Evolutionary conservation across 345 rosid genomes (phyloP).

Genomic region (Tarenaya hassleriana): DNA sequence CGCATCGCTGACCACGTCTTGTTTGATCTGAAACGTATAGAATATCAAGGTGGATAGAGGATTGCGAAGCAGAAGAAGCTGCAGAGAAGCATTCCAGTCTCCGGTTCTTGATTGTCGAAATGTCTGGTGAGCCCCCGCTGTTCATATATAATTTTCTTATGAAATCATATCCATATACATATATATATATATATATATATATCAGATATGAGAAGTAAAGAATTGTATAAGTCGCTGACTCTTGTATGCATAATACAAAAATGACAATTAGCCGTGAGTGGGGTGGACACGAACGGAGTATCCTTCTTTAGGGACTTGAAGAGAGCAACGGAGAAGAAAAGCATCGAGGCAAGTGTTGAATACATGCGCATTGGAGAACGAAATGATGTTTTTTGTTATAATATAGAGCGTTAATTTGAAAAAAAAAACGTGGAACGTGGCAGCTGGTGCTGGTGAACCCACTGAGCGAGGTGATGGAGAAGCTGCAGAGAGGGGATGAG

Average conservation of each 20-base stretch:
- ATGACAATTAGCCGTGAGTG: conserved; percentile 67
- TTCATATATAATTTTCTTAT: background rate
- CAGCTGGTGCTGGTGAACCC: conserved; percentile 97
- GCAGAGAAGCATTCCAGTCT: conserved; percentile 45
- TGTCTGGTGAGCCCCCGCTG: conserved; percentile 47
- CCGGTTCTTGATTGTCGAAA: conserved; percentile 53
- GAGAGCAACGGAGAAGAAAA: conserved; percentile 51
- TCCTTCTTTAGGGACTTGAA: conserved; percentile 55
- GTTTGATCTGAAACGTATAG: conserved; percentile 25
- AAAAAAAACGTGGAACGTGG: background rate
- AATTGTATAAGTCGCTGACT: too few relatives aligned
- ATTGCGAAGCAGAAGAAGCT: conserved; percentile 54
- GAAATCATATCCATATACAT: background rate
- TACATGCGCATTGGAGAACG: too few relatives aligned
- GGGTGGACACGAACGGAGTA: conserved; percentile 83
- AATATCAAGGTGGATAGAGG: conserved; percentile 78
- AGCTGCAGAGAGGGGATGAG: conserved; percentile 61
- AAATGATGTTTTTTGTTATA: too few relatives aligned
- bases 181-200: background rate
- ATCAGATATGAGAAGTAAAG: too few relatives aligned
- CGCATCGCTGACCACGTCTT: background rate
- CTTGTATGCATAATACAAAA: too few relatives aligned
- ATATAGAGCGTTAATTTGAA: too few relatives aligned
- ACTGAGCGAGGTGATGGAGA: conserved; percentile 74
- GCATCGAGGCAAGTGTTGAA: conserved; percentile 41